Evolutionary conservation across 2,329 filamentous ascomycete species (phyloP).

Genomic region (Aureobasidium melanogenum): DNA sequence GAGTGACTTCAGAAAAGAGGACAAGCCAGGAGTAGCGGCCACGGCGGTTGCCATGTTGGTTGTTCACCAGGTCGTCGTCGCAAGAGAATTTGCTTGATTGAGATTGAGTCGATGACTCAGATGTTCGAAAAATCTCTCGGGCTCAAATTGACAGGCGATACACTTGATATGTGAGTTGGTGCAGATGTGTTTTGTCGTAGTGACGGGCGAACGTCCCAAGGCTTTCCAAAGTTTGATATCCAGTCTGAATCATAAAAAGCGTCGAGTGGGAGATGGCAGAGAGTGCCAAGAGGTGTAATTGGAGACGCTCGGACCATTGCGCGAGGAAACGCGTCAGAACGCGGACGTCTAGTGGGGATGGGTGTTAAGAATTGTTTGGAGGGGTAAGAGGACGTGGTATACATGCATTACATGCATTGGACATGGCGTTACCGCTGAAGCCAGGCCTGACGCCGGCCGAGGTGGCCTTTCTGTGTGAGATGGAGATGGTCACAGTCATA

Average conservation of each 20-base stretch:
- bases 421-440: constrained; percentile 54
- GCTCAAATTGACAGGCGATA: not conserved
- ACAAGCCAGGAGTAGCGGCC: constrained; percentile 61
- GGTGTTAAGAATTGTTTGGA: not conserved
- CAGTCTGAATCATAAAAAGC: not conserved
- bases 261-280: not conserved
- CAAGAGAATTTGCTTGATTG: not conserved
- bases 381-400: not conserved
- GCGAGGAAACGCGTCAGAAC: not conserved
- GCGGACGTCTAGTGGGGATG: not conserved
- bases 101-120: not conserved
- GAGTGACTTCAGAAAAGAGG: constrained; percentile 69
- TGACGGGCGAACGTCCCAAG: not conserved
- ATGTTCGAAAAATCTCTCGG: not conserved
- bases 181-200: not conserved
- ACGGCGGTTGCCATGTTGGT: constrained; percentile 44
- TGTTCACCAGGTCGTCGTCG: constrained; percentile 24
- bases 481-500: constrained; percentile 89
- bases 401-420: not conserved
- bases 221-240: not conserved
- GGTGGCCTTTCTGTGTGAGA: constrained; percentile 91
- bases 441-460: constrained; percentile 72
- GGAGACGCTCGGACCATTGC: not conserved
- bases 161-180: not conserved
- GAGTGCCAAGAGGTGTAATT: not conserved